Base-by-base conservation (phyloP, 2,329 filamentous ascomycete genomes). In the Fusarium sterilihyphosum region DNA sequence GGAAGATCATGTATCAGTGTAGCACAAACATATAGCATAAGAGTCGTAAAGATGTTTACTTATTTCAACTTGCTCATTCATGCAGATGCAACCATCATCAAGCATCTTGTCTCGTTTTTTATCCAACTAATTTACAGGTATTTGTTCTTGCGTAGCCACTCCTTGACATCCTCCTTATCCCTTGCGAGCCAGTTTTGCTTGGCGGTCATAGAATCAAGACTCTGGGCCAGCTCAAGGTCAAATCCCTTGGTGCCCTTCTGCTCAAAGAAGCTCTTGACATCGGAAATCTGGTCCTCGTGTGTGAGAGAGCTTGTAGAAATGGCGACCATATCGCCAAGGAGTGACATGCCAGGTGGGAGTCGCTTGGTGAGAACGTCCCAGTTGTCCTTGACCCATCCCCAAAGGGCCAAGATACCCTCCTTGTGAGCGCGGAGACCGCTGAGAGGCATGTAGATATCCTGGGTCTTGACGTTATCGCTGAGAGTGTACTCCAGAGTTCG, bases 381-480 rank as follows among this genome's bases (percentile, higher is more conserved):
- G 84, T 97, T 96, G 75, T 91, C 88, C 81, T 92, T 93, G 86
- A 97, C 88, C 93, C 94, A 98, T 24, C 82, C 83, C 88, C 93
- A 98, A 65, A 98, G 88, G 13, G 93, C 93, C 65, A 93, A 86
- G 64, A 97, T 93, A 76, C 96, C 96, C 49, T 91, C 90, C 13
- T 91, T 85, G 80, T 97, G 94, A 61, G 89, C 90, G 67, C 95
- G 91, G 35, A 98, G 89, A 13, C 93, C 93, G 40, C 91, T 90
- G 44, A 96, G 89, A 3, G 96, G 95, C 81, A 98, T 91, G 85
- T 98, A 98, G 74, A 98, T 92, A 82, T 98, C 96, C 83, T 98
- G 96, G 74, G 93, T 94, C 87, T 97, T 97, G 83, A 98, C 93
- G 76, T 97, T 92, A 71, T 92, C 90, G 81, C 91, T 91, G 65